These are phyloP conservation scores for Luvunga scandens DNA, from an alignment of 345 rosid genomes.

Conservation along the genomic window DNA sequence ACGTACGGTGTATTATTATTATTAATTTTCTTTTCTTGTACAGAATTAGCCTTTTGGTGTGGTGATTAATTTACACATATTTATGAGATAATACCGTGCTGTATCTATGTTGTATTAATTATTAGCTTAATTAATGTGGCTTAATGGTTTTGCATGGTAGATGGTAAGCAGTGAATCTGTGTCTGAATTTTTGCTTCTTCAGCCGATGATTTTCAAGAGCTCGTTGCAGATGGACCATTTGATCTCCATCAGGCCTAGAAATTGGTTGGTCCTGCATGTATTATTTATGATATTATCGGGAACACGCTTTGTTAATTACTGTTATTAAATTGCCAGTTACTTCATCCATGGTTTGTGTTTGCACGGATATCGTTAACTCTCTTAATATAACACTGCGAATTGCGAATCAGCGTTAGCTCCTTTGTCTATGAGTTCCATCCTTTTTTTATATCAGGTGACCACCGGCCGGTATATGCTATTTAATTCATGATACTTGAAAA, in stretches of 20 bases:
- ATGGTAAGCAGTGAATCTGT: neutral
- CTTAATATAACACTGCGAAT: neutral
- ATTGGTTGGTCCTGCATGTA: neutral
- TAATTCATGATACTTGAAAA: no score
- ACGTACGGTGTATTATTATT: no score
- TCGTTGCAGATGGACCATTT: neutral
- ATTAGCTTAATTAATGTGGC: neutral
- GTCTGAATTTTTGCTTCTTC: conserved; percentile 6
- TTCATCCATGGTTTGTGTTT: neutral
- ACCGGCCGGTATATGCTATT: no score
- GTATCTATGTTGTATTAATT: neutral
- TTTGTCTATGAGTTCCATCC: no score
- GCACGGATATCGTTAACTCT: neutral
- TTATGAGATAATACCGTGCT: neutral
- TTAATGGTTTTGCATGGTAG: neutral
- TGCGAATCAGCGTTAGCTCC: no score
- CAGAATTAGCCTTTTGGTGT: neutral
- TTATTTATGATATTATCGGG: neutral
- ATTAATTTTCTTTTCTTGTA: neutral
- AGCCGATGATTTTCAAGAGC: neutral
- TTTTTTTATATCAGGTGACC: no score
- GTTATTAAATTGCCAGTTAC: neutral
- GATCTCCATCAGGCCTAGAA: neutral
- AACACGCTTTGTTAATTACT: neutral
- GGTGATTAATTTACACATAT: neutral